phyloP scores from a whole-genome alignment of 495 filamentous ascomycete species.

The Aspergillus nidulans region DNA sequence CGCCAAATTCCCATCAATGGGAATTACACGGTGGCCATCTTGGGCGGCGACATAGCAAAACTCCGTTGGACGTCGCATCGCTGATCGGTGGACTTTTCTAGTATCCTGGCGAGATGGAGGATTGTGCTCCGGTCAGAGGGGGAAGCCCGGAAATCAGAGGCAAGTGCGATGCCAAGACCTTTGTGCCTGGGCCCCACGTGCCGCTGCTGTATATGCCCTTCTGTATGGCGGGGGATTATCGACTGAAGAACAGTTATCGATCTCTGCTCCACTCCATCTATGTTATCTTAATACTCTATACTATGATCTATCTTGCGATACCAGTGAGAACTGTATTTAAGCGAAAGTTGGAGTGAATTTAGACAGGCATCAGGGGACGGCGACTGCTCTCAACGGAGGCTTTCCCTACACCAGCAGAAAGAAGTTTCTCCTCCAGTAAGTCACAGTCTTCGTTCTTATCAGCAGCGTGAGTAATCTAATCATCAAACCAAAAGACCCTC shows the following conservation, averaged over 20 bases:
- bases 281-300: neutral
- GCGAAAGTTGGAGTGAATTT: no score
- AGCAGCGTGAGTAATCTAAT: constrained; percentile 1
- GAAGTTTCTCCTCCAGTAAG: neutral
- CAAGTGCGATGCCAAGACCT: neutral
- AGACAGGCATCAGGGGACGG: no score
- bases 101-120: neutral
- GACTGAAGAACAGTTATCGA: neutral
- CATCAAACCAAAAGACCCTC: neutral
- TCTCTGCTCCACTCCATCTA: constrained; percentile 1
- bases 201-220: neutral
- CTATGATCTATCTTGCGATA: no score
- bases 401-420: neutral
- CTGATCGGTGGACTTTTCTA: neutral
- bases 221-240: neutral
- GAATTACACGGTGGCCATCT: neutral
- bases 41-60: neutral
- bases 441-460: neutral
- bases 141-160: neutral
- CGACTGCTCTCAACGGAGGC: no score
- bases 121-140: neutral
- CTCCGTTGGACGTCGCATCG: neutral
- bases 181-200: neutral
- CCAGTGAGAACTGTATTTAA: no score
- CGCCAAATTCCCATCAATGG: neutral